These are phyloP conservation scores for Trichosporon asahii DNA, from an alignment of 1,284 basidiomycete genomes.

Conservation along the genomic window DNA sequence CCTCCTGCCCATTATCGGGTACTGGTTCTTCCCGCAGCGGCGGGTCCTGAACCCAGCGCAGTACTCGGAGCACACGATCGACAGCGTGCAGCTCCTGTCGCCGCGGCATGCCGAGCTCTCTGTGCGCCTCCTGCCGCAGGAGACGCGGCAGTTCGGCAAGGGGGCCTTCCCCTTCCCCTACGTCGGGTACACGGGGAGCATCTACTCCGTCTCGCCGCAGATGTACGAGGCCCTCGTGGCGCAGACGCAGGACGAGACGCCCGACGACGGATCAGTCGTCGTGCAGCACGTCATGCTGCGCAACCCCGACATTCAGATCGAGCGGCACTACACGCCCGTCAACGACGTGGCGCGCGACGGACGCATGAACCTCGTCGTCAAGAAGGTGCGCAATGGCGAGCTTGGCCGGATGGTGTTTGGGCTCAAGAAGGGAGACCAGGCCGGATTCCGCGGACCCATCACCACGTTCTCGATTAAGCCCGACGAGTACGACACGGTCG, in stretches of 20 bases:
- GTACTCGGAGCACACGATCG: conserved; percentile 40
- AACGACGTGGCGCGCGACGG: conserved; percentile 42
- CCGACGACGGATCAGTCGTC: conserved; percentile 27
- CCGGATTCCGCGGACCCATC: conserved; percentile 49
- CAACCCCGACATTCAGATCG: conserved; percentile 48
- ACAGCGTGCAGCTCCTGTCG: conserved; percentile 22
- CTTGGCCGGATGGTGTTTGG: conserved; percentile 47
- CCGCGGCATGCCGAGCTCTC: conserved; percentile 37
- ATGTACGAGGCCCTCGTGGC: not conserved
- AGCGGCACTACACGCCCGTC: conserved; percentile 49
- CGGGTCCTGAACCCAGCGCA: conserved; percentile 27
- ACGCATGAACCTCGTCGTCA: conserved; percentile 42
- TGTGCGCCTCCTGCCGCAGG: conserved; percentile 9
- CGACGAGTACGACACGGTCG: conserved; percentile 37
- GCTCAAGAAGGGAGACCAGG: conserved; percentile 32
- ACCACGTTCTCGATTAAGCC: conserved; percentile 41
- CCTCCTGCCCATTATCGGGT: conserved; percentile 15
- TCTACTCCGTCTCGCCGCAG: conserved; percentile 3
- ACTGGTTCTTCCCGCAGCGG: conserved; percentile 9
- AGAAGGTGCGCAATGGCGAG: conserved; percentile 48
- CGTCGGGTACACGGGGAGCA: not conserved
- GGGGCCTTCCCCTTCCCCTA: conserved; percentile 7
- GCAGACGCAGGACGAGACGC: conserved; percentile 20
- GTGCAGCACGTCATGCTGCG: conserved; percentile 50
- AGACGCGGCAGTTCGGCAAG: conserved; percentile 12